These are phyloP conservation scores for Pleurotus platypus DNA, from an alignment of 768 basidiomycete genomes.

Conservation along the genomic window DNA sequence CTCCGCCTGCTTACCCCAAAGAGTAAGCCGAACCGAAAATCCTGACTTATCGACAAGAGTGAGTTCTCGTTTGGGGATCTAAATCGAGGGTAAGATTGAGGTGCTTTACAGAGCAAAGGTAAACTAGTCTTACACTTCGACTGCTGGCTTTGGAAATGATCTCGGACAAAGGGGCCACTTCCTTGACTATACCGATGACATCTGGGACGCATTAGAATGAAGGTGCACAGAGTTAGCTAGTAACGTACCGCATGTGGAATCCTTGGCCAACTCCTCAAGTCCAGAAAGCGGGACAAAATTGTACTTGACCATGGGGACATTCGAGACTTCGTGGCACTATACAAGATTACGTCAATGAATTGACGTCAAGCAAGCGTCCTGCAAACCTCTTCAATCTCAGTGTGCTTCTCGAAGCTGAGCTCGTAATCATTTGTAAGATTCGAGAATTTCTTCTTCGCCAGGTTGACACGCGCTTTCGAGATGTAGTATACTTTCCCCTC, in stretches of 20 bases:
- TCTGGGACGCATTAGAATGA: slow-evolving; percentile 35
- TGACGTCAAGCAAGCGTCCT: neutral
- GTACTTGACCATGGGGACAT: slow-evolving; percentile 82
- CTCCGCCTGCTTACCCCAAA: slow-evolving; percentile 97
- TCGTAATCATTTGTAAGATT: slow-evolving; percentile 92
- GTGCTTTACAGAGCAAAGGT: neutral
- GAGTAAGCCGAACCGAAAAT: slow-evolving; percentile 76
- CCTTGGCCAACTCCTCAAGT: slow-evolving; percentile 66
- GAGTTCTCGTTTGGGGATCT: slow-evolving; percentile 89
- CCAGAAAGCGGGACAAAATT: slow-evolving; percentile 67
- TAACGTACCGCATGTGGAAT: slow-evolving; percentile 73
- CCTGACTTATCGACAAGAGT: slow-evolving; percentile 82
- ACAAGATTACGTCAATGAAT: slow-evolving; percentile 5
- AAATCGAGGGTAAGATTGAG: slow-evolving; percentile 8
- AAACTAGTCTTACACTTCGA: slow-evolving; percentile 46
- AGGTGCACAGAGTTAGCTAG: neutral
- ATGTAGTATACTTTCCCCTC: slow-evolving; percentile 93
- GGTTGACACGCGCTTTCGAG: slow-evolving; percentile 86
- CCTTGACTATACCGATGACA: slow-evolving; percentile 84
- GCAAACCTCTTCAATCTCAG: slow-evolving; percentile 80
- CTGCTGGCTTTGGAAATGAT: slow-evolving; percentile 75
- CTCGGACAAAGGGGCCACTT: slow-evolving; percentile 62
- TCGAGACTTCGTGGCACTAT: slow-evolving; percentile 76
- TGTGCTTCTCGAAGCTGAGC: slow-evolving; percentile 77
- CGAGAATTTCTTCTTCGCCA: slow-evolving; percentile 96